These are phyloP conservation scores for Lobosporangium transversale DNA, from an alignment of 192 early-diverging fungal genomes.

Conservation along the genomic window DNA sequence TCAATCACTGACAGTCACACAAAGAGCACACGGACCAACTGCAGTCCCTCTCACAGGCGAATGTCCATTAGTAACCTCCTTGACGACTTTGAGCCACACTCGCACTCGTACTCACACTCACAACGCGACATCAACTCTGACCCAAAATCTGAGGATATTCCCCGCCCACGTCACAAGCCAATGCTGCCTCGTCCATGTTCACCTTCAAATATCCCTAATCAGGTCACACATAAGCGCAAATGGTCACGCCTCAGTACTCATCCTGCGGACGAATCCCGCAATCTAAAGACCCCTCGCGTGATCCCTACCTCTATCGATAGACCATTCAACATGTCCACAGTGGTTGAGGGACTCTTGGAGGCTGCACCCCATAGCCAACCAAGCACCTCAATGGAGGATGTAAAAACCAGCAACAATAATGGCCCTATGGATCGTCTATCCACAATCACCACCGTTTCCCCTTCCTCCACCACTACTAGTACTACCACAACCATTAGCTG, in stretches of 20 bases:
- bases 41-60: conserved; percentile 19
- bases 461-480: conserved; percentile 58
- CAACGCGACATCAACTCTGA: neutral
- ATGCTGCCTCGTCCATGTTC: conserved; percentile 37
- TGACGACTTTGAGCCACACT: conserved; percentile 27
- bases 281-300: conserved; percentile 43
- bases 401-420: too few relatives aligned
- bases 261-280: conserved; percentile 29
- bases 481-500: conserved; percentile 74
- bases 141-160: conserved; percentile 7
- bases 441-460: conserved; percentile 20
- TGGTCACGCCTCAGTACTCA: conserved; percentile 49
- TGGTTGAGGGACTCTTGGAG: conserved; percentile 23
- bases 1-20: conserved; percentile 38
- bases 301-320: conserved; percentile 23
- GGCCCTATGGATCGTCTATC: neutral
- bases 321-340: conserved; percentile 22
- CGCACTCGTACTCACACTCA: neutral
- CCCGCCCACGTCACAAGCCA: conserved; percentile 22
- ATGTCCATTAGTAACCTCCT: conserved; percentile 53
- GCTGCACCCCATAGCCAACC: neutral
- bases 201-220: conserved; percentile 13
- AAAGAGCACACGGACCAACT: conserved; percentile 42
- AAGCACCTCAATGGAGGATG: neutral
- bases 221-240: conserved; percentile 51